Conservation (phyloP, 192 early-diverging fungal genomes). For the Thoreauomyces humboldtii region DNA sequence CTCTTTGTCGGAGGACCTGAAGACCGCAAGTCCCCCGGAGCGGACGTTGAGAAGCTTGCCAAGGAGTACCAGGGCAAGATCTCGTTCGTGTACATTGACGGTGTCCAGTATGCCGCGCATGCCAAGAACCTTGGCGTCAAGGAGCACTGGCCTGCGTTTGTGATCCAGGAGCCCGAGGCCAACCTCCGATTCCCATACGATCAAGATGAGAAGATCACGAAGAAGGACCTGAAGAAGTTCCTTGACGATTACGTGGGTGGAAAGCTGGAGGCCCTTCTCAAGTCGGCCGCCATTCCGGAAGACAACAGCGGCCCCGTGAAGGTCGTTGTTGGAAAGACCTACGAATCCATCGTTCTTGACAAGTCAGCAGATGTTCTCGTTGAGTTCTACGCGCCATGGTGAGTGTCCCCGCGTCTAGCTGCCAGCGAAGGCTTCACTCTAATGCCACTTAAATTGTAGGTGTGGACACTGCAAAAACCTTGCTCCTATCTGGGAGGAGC, state of each 20-base stretch:
- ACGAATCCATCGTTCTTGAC: conserved; percentile 83
- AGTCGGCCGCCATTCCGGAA: conserved; percentile 78
- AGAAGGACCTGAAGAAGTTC: conserved; percentile 55
- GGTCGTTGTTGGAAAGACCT: conserved; percentile 83
- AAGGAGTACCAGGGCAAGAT: conserved; percentile 84
- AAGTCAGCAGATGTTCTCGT: conserved; percentile 85
- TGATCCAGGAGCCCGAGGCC: conserved; percentile 73
- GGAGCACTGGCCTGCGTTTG: conserved; percentile 91
- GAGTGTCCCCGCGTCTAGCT: too few species aligned
- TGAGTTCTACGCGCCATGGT: conserved; percentile 79
- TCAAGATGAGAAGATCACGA: conserved; percentile 65
- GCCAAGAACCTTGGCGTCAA: conserved; percentile 87
- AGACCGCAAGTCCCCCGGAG: conserved; percentile 52
- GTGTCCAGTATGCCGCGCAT: conserved; percentile 78
- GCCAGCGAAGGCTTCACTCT: too few species aligned
- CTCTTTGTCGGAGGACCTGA: conserved; percentile 74
- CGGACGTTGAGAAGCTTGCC: conserved; percentile 70
- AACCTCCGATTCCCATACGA: conserved; percentile 85
- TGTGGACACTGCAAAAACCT: conserved; percentile 62
- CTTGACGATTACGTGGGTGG: conserved; percentile 65
- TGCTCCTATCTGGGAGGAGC: conserved; percentile 79
- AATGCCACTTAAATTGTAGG: too few species aligned
- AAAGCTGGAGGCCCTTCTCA: conserved; percentile 71
- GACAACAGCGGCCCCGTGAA: conserved; percentile 85
- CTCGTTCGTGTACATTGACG: conserved; percentile 90